These are phyloP conservation scores for Hondaea fermentalgiana DNA, from an alignment of 108 stramenopile species.

Conservation along the genomic window DNA sequence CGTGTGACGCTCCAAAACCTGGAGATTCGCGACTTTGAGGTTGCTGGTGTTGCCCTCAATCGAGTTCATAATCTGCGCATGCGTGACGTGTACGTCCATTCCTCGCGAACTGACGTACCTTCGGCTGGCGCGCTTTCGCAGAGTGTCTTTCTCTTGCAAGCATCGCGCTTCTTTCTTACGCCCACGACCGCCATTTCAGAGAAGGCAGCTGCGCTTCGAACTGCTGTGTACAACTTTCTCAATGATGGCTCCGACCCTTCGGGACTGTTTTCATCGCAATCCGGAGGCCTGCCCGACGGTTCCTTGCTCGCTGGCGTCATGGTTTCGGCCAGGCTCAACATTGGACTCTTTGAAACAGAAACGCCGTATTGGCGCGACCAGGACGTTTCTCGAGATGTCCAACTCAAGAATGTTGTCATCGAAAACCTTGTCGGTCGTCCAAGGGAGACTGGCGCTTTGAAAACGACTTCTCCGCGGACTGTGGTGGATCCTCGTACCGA, in stretches of 20 bases:
- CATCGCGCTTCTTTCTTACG: neutral
- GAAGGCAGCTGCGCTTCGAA: neutral
- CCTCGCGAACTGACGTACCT: neutral
- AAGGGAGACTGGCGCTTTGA: neutral
- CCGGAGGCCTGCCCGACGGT: neutral
- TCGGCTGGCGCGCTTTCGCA: neutral
- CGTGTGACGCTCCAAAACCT: conserved; percentile 19
- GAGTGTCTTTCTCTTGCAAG: neutral
- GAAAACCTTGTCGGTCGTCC: neutral
- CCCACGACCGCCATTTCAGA: neutral
- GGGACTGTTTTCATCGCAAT: neutral
- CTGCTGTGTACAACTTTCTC: neutral
- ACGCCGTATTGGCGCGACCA: neutral
- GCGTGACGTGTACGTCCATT: neutral
- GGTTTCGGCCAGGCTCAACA: neutral
- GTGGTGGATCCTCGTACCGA: too few species aligned
- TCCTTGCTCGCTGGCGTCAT: neutral
- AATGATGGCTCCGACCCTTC: neutral
- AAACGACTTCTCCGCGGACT: too few species aligned
- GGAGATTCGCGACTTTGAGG: conserved; percentile 24
- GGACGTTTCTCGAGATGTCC: neutral
- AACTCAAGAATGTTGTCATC: neutral
- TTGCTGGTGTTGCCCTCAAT: conserved; percentile 25
- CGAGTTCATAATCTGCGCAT: neutral
- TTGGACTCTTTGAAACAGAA: neutral